A percentile compares a stretch with the other conserved stretches of the same genome.
Evolutionary conservation across 139 green algal species (phyloP).

Genomic region (Volvox africanus): DNA sequence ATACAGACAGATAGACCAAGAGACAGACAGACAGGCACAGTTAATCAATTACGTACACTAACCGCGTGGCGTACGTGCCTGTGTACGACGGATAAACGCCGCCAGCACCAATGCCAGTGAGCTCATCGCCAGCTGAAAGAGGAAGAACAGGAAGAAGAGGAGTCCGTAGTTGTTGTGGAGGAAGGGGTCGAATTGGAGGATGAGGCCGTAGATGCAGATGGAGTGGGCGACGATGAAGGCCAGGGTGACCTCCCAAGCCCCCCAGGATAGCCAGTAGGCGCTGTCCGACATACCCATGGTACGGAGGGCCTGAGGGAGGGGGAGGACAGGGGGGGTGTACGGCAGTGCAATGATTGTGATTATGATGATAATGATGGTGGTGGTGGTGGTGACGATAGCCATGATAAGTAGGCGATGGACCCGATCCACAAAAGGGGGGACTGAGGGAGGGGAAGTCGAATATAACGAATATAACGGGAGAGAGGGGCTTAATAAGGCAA

Average conservation of each 20-base stretch:
- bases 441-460: too few species aligned
- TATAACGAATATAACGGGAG: too few species aligned
- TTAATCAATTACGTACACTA: too few species aligned
- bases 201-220: constrained; percentile 83
- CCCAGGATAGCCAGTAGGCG: constrained; percentile 92
- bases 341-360: too few species aligned
- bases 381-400: neutral
- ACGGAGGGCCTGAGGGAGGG: constrained; percentile 80
- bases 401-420: too few species aligned
- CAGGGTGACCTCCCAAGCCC: constrained; percentile 63
- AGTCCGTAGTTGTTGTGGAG: constrained; percentile 89
- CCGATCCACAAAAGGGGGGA: too few species aligned
- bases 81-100: constrained; percentile 75
- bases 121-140: constrained; percentile 90
- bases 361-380: neutral
- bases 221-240: constrained; percentile 74
- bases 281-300: constrained; percentile 93
- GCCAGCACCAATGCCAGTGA: constrained; percentile 81
- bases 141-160: constrained; percentile 92
- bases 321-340: neutral
- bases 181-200: constrained; percentile 94
- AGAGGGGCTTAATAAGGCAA: too few species aligned
- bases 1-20: too few species aligned
- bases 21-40: neutral
- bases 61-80: constrained; percentile 31